phyloP scores from a whole-genome alignment of 169 alveolate species.

The Theileria sp. region DNA sequence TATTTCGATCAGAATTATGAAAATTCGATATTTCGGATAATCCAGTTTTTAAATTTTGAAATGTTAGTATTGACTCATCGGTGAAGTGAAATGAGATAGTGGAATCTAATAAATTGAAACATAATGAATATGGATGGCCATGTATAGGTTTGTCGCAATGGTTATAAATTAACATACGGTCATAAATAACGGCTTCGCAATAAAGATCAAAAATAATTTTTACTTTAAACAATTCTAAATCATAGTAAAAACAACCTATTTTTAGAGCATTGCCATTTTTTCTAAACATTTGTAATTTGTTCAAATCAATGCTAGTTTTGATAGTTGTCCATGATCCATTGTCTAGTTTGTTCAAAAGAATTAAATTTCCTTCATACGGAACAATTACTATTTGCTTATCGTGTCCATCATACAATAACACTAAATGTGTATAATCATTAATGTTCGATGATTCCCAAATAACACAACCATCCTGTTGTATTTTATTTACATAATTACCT shows the following conservation, averaged over 20 bases:
- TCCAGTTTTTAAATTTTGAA: not conserved
- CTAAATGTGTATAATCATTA: not conserved
- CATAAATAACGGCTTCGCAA: not conserved
- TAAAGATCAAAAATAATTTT: no score
- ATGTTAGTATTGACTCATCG: not conserved
- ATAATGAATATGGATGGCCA: not conserved
- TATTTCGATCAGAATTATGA: not conserved
- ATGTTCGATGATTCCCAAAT: not conserved
- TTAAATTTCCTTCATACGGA: not conserved
- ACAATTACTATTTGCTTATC: not conserved
- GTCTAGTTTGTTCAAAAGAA: not conserved
- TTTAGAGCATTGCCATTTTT: not conserved
- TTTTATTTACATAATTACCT: not conserved
- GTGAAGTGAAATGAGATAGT: not conserved
- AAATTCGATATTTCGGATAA: not conserved
- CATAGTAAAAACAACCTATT: not conserved
- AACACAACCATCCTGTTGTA: not conserved
- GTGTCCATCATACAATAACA: not conserved
- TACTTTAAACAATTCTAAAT: no score
- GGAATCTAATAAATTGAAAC: no score
- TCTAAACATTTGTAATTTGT: not conserved
- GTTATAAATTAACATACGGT: not conserved
- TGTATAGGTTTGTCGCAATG: not conserved
- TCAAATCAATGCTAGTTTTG: not conserved
- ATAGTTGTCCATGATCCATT: not conserved